These are phyloP conservation scores for Leccinum sublutescens DNA, from an alignment of 768 basidiomycete genomes.

Conservation along the genomic window DNA sequence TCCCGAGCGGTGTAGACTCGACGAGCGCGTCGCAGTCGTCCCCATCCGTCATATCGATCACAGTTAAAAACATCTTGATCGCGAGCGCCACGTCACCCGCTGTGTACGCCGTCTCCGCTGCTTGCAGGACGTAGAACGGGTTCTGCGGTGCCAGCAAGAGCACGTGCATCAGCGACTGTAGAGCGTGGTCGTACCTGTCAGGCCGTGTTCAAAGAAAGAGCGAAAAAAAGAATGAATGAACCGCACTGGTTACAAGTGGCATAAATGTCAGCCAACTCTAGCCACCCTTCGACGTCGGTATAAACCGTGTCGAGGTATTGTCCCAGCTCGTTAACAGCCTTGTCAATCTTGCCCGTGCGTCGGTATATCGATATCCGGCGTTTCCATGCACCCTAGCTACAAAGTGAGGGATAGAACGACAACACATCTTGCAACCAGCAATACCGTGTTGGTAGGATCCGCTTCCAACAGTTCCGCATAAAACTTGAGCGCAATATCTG, in stretches of 20 bases:
- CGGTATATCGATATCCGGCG: slow-evolving; percentile 75
- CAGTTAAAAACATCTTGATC: slow-evolving; percentile 74
- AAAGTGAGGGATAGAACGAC: background rate
- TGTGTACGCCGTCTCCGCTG: slow-evolving; percentile 87
- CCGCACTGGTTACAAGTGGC: slow-evolving; percentile 72
- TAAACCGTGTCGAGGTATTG: slow-evolving; percentile 84
- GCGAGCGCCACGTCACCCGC: slow-evolving; percentile 71
- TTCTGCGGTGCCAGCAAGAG: slow-evolving; percentile 84
- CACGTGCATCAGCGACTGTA: slow-evolving; percentile 78
- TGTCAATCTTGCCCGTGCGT: slow-evolving; percentile 58
- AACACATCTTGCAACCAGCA: slow-evolving; percentile 27
- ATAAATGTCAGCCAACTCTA: slow-evolving; percentile 82
- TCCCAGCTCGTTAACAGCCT: slow-evolving; percentile 68
- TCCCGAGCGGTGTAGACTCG: slow-evolving; percentile 48
- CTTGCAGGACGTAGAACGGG: slow-evolving; percentile 78
- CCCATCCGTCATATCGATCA: slow-evolving; percentile 73
- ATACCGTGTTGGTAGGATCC: slow-evolving; percentile 69
- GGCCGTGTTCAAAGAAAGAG: background rate
- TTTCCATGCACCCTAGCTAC: slow-evolving; percentile 62
- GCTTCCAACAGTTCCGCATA: slow-evolving; percentile 60
- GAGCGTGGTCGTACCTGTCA: slow-evolving; percentile 64
- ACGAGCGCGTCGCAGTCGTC: slow-evolving; percentile 50
- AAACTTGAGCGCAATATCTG: slow-evolving; percentile 56
- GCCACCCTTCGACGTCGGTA: slow-evolving; percentile 84
- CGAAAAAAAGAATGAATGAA: background rate